These are phyloP conservation scores for Tetrapisispora iriomotensis DNA, from an alignment of 805 yeast genomes.

Conservation along the genomic window DNA sequence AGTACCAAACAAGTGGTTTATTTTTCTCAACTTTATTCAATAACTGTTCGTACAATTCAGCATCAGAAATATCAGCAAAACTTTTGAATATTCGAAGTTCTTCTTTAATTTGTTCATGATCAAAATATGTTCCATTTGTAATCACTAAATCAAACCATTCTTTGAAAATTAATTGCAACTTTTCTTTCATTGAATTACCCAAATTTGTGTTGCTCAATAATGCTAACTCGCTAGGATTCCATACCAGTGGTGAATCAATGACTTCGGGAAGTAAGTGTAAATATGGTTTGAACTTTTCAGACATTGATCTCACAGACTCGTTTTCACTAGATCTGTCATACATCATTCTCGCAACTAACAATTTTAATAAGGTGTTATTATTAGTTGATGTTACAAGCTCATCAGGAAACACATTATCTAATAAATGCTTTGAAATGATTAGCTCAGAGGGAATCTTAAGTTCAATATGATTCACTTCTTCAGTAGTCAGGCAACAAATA, in stretches of 20 bases:
- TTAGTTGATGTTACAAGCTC: conserved; percentile 4
- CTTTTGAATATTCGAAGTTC: conserved; percentile 14
- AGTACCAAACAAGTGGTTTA: conserved; percentile 41
- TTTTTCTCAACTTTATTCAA: conserved; percentile 10
- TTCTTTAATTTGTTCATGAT: conserved; percentile 1
- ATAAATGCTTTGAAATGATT: conserved; percentile 22
- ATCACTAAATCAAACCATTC: conserved; percentile 44
- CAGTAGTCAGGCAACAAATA: conserved; percentile 25
- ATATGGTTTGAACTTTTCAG: conserved; percentile 34
- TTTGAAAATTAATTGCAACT: conserved; percentile 38
- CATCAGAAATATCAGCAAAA: conserved; percentile 8
- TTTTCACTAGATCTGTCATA: conserved; percentile 21
- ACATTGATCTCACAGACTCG: conserved; percentile 2
- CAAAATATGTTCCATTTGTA: not conserved
- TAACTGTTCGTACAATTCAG: conserved; percentile 12
- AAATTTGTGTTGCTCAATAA: conserved; percentile 56
- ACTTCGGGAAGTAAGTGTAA: conserved; percentile 40
- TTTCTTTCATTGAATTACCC: conserved; percentile 43
- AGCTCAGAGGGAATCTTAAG: conserved; percentile 24
- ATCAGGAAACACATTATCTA: conserved; percentile 17
- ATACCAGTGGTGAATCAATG: conserved; percentile 50
- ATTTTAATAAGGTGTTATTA: conserved; percentile 30
- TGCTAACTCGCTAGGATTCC: conserved; percentile 45
- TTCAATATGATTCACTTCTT: conserved; percentile 18
- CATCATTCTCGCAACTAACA: conserved; percentile 35